A percentile compares a stretch with the other conserved stretches of the same genome.
phyloP scores from a whole-genome alignment of 2,329 filamentous ascomycete species.

The Botrytis paeoniae region DNA sequence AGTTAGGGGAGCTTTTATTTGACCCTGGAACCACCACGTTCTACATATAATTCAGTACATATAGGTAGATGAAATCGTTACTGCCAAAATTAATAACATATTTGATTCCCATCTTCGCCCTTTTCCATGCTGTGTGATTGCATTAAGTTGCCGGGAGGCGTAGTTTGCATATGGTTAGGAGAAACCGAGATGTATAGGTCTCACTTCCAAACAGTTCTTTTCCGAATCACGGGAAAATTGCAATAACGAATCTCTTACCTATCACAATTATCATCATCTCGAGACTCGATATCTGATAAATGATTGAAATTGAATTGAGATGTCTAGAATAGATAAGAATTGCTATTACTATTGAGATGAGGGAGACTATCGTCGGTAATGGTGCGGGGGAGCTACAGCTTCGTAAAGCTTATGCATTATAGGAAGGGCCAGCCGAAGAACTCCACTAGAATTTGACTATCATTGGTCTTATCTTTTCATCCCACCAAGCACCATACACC shows the following conservation, averaged over 20 bases:
- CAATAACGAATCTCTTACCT: background rate
- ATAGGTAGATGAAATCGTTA: background rate
- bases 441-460: background rate
- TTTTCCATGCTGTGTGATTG: background rate
- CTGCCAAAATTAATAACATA: conserved; percentile 11
- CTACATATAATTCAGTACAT: conserved; percentile 3
- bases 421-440: conserved; percentile 17
- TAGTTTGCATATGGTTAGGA: background rate
- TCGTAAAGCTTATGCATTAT: conserved; percentile 4
- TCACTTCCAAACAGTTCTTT: background rate
- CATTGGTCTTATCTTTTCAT: conserved; percentile 14
- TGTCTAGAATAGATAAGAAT: background rate
- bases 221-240: background rate
- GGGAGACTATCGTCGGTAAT: background rate
- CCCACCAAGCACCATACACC: background rate
- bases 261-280: background rate
- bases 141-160: background rate
- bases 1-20: conserved; percentile 11
- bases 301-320: background rate
- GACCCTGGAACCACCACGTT: background rate
- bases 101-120: background rate
- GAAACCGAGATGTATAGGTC: background rate
- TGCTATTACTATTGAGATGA: background rate
- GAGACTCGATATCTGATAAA: background rate
- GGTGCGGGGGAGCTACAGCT: background rate